A percentile compares a stretch with the other conserved stretches of the same genome.
Conservation (phyloP, 148 eudicot species). For the Spergularia marina region DNA sequence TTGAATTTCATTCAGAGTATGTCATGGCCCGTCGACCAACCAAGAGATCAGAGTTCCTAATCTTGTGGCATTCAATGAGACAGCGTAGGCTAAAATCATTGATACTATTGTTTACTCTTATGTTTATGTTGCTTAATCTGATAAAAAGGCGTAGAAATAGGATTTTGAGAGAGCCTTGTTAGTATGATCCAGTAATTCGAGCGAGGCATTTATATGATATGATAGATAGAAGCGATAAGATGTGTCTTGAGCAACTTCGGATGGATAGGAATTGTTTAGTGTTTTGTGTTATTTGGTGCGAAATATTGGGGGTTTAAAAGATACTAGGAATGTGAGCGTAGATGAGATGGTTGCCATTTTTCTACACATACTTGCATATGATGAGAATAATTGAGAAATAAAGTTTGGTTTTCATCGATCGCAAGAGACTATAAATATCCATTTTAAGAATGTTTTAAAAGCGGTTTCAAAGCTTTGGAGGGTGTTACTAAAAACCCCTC, state of each 20-base stretch:
- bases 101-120: conserved; percentile 1
- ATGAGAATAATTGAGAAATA: conserved; percentile 17
- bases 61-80: conserved; percentile 11
- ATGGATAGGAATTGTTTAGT: conserved; percentile 12
- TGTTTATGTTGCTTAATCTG: background rate
- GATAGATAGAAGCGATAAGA: background rate
- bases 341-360: conserved; percentile 6
- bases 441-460: conserved; percentile 16
- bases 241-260: conserved; percentile 12
- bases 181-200: conserved; percentile 13
- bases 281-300: conserved; percentile 1
- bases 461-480: conserved; percentile 21
- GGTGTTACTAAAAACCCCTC: conserved; percentile 7
- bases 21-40: background rate
- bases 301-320: conserved; percentile 10
- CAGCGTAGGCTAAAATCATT: conserved; percentile 4
- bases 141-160: conserved; percentile 2
- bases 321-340: conserved; percentile 4
- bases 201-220: background rate
- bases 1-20: too few relatives aligned
- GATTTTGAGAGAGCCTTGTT: background rate
- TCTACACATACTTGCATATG: background rate
- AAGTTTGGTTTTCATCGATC: conserved; percentile 16
- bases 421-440: conserved; percentile 13
- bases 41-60: background rate